Conservation (phyloP, 2,329 filamentous ascomycete genomes). For the Myrmaecium sp. region DNA sequence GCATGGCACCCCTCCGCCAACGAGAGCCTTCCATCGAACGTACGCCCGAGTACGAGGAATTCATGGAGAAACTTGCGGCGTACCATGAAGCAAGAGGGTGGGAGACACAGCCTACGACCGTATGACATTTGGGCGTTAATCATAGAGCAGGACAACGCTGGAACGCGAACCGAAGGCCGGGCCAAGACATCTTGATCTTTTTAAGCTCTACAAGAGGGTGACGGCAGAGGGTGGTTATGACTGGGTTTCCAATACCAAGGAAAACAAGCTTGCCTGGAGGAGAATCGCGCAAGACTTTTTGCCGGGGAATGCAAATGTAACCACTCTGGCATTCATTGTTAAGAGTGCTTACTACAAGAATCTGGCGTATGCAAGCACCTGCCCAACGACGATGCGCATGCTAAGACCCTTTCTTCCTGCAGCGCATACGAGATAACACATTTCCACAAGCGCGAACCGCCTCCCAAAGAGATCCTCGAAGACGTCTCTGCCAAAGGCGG, state of each 20-base stretch:
- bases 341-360: constrained; percentile 87
- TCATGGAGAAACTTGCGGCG: constrained; percentile 53
- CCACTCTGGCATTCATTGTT: constrained; percentile 70
- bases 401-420: constrained; percentile 6
- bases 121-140: constrained; percentile 11
- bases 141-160: constrained; percentile 42
- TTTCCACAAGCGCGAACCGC: constrained; percentile 62
- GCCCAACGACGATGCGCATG: constrained; percentile 1
- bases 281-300: constrained; percentile 62
- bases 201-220: constrained; percentile 64
- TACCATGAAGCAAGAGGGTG: constrained; percentile 66
- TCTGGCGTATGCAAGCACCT: constrained; percentile 37
- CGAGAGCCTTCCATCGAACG: constrained; percentile 30
- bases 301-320: constrained; percentile 55
- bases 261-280: constrained; percentile 75
- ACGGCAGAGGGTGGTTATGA: constrained; percentile 71
- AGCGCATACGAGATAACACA: constrained; percentile 69
- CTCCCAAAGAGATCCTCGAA: constrained; percentile 76
- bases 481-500: constrained; percentile 65
- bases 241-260: constrained; percentile 46
- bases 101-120: too few species aligned
- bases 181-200: constrained; percentile 56
- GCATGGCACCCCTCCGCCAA: constrained; percentile 27
- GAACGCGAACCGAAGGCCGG: constrained; percentile 72
- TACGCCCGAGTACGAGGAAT: constrained; percentile 55